phyloP scores from a whole-genome alignment of 2,329 filamentous ascomycete species.

The Coniochaeta sp. region DNA sequence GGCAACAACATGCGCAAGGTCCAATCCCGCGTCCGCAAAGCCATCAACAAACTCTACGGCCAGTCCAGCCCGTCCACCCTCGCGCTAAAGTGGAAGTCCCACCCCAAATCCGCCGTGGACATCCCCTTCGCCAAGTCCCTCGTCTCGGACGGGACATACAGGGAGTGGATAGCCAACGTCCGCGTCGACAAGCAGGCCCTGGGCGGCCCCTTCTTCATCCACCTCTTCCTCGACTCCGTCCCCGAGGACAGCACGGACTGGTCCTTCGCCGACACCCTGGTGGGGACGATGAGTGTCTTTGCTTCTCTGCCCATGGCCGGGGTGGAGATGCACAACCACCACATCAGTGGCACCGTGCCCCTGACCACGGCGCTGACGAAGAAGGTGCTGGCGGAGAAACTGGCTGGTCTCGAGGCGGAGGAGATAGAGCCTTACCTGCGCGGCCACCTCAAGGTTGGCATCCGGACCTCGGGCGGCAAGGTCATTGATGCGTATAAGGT shows the following conservation, averaged over 20 bases:
- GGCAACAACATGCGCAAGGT: conserved; percentile 15
- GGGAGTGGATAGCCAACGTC: conserved; percentile 65
- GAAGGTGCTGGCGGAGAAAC: conserved; percentile 26
- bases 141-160: conserved; percentile 29
- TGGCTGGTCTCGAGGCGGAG: conserved; percentile 29
- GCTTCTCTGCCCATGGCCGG: conserved; percentile 21
- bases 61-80: conserved; percentile 30
- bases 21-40: conserved; percentile 33
- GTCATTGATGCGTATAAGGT: conserved; percentile 20
- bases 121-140: not conserved
- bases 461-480: conserved; percentile 21
- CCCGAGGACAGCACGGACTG: conserved; percentile 39
- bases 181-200: conserved; percentile 53
- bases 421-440: conserved; percentile 35
- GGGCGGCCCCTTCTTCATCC: conserved; percentile 55
- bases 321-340: conserved; percentile 27
- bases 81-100: conserved; percentile 12
- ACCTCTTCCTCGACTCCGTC: conserved; percentile 59
- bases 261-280: conserved; percentile 45
- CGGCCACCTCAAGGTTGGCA: conserved; percentile 25
- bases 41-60: conserved; percentile 59
- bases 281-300: conserved; percentile 56
- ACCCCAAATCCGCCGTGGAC: not conserved
- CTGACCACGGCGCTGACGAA: conserved; percentile 42
- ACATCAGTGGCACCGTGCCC: conserved; percentile 43